A percentile compares a stretch with the other conserved stretches of the same genome.
Evolutionary conservation across 116 monocot genomes (phyloP).

Genomic region (Trichopus zeylanicus): DNA sequence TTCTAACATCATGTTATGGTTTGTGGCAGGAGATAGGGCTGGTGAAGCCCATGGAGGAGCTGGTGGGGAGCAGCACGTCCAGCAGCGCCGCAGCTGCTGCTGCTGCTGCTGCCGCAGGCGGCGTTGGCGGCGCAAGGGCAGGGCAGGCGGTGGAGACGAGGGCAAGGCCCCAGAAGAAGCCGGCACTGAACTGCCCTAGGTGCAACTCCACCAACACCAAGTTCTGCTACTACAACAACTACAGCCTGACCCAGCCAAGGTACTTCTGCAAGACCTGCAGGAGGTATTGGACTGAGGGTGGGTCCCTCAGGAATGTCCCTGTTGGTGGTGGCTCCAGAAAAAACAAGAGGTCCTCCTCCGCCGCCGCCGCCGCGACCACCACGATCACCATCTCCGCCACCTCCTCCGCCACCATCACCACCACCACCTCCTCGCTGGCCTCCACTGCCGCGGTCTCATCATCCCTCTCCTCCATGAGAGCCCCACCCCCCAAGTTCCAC

Average conservation of each 20-base stretch:
- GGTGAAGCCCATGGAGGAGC: slow-evolving; percentile 3
- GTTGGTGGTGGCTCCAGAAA: slow-evolving; percentile 93
- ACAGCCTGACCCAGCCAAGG: slow-evolving; percentile 95
- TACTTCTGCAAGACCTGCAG: slow-evolving; percentile 97
- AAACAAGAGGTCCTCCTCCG: slow-evolving; percentile 64
- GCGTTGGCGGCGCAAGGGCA: background rate
- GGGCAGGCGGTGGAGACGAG: slow-evolving; percentile 31
- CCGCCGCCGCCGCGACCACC: slow-evolving; percentile 9
- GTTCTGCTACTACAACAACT: slow-evolving; percentile 99
- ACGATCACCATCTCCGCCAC: background rate
- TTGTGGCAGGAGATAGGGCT: background rate
- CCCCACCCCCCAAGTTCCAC: slow-evolving; percentile 7
- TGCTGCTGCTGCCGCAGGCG: background rate
- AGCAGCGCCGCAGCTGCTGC: too few relatives aligned
- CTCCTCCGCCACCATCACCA: background rate
- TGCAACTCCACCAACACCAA: slow-evolving; percentile 97
- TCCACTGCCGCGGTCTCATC: too few relatives aligned
- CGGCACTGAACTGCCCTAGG: slow-evolving; percentile 76
- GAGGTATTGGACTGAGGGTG: slow-evolving; percentile 94
- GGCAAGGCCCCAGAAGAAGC: slow-evolving; percentile 53
- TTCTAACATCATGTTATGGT: too few relatives aligned
- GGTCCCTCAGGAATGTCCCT: slow-evolving; percentile 91
- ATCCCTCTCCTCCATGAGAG: background rate
- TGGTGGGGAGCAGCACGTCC: background rate
- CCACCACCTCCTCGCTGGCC: background rate